Evolutionary conservation across 2,329 filamentous ascomycete genomes (phyloP).

Genomic region (Cladosporium austrohemisphaericum): DNA sequence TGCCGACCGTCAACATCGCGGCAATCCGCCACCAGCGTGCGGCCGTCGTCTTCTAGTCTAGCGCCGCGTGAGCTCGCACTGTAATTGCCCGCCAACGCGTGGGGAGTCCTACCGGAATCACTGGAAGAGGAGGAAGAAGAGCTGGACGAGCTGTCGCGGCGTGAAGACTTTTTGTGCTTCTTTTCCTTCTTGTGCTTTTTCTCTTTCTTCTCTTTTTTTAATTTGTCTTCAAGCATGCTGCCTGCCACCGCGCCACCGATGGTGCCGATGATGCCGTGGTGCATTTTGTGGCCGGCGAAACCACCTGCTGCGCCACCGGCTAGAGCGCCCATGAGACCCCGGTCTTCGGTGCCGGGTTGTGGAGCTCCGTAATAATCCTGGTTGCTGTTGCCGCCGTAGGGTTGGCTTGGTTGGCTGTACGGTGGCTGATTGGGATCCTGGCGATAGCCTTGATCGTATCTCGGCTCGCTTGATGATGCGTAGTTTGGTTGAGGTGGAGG

Average conservation of each 20-base stretch:
- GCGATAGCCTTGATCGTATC: slow-evolving; percentile 13
- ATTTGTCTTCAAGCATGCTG: slow-evolving; percentile 52
- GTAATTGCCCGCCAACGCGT: slow-evolving; percentile 37
- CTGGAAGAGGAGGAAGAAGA: slow-evolving; percentile 23
- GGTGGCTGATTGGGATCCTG: slow-evolving; percentile 20
- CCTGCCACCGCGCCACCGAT: slow-evolving; percentile 55
- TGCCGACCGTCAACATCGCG: slow-evolving; percentile 31
- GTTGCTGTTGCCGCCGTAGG: slow-evolving; percentile 15
- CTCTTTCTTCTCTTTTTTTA: slow-evolving; percentile 39
- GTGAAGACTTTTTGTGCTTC: slow-evolving; percentile 18
- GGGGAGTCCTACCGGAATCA: slow-evolving; percentile 20
- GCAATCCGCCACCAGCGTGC: slow-evolving; percentile 38
- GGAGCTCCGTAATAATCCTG: slow-evolving; percentile 17
- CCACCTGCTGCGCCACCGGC: slow-evolving; percentile 56
- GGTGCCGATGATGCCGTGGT: slow-evolving; percentile 55
- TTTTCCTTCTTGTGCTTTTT: slow-evolving; percentile 32
- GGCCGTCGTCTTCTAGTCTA: slow-evolving; percentile 32
- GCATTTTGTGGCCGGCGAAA: slow-evolving; percentile 54
- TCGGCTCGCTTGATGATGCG: slow-evolving; percentile 5
- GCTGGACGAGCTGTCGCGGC: slow-evolving; percentile 15
- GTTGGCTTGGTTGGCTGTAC: slow-evolving; percentile 15
- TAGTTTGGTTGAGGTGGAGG: slow-evolving; percentile 4
- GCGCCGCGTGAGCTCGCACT: slow-evolving; percentile 30
- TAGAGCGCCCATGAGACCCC: slow-evolving; percentile 54
- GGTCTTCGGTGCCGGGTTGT: slow-evolving; percentile 41